Evolutionary conservation across 345 rosid genomes (phyloP).

Genomic region (Erodium maritimum): DNA sequence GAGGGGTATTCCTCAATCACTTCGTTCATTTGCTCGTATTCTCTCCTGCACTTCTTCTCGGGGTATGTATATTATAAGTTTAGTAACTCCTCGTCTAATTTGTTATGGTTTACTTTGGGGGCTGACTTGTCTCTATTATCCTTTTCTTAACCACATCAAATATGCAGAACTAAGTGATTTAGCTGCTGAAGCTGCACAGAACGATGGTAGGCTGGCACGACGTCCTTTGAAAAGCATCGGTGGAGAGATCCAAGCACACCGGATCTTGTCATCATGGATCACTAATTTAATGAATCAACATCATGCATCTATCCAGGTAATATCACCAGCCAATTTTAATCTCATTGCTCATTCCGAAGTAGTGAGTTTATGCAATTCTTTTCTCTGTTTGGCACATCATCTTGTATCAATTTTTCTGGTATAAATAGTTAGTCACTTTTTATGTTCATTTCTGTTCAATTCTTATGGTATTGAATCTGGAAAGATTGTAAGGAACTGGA

Average conservation of each 20-base stretch:
- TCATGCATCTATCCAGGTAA: conserved; percentile 44
- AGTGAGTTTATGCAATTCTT: not conserved
- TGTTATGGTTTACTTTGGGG: not conserved
- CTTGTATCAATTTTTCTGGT: no score
- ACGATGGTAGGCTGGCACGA: conserved; percentile 75
- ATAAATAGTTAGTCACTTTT: no score
- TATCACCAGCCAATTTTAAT: not conserved
- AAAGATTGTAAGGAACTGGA: no score
- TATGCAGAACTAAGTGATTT: conserved; percentile 45
- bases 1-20: conserved; percentile 70
- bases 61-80: conserved; percentile 33
- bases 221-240: conserved; percentile 35
- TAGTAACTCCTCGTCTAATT: conserved; percentile 3
- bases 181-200: conserved; percentile 52
- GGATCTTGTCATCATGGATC: conserved; percentile 37
- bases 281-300: conserved; percentile 26
- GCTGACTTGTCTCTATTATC: not conserved
- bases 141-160: not conserved
- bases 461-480: no score
- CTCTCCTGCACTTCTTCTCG: conserved; percentile 37
- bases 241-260: conserved; percentile 58
- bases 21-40: conserved; percentile 79
- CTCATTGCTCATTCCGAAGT: not conserved
- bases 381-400: not conserved
- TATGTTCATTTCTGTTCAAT: no score